These are phyloP conservation scores for Talaromyces sp. DNA, from an alignment of 2,329 filamentous ascomycete genomes.

Conservation along the genomic window DNA sequence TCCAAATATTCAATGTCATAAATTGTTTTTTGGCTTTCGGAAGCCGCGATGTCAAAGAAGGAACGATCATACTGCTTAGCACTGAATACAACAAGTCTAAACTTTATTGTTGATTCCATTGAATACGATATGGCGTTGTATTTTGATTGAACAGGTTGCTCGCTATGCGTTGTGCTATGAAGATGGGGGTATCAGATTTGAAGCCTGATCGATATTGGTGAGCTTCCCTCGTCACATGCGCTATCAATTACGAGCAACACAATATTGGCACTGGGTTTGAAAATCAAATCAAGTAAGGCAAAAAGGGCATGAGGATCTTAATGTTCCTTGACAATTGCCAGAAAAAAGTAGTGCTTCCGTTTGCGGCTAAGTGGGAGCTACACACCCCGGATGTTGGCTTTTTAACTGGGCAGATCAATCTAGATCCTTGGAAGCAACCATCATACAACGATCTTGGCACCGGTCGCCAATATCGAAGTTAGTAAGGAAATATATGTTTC, in stretches of 20 bases:
- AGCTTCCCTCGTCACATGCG: background rate
- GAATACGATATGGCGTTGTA: background rate
- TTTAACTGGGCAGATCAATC: too few species aligned
- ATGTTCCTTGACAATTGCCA: background rate
- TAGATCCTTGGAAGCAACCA: too few species aligned
- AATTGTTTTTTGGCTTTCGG: constrained; percentile 19
- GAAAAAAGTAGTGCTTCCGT: background rate
- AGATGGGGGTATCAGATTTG: background rate
- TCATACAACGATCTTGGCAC: background rate
- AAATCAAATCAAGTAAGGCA: too few species aligned
- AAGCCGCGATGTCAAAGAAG: constrained; percentile 46
- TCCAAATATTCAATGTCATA: constrained; percentile 57
- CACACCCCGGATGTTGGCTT: background rate
- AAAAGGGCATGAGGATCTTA: background rate
- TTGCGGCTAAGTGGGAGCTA: background rate
- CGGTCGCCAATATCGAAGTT: background rate
- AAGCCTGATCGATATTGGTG: background rate
- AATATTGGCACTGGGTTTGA: too few species aligned
- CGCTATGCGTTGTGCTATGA: background rate
- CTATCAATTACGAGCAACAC: background rate
- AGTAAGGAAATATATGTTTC: background rate
- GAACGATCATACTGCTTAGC: constrained; percentile 61
- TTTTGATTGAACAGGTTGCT: background rate
- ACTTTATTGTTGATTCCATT: constrained; percentile 22
- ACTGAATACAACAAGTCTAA: constrained; percentile 63